phyloP scores from a whole-genome alignment of 2,329 filamentous ascomycete species.

The Aspergillus oerlinghausenensis region DNA sequence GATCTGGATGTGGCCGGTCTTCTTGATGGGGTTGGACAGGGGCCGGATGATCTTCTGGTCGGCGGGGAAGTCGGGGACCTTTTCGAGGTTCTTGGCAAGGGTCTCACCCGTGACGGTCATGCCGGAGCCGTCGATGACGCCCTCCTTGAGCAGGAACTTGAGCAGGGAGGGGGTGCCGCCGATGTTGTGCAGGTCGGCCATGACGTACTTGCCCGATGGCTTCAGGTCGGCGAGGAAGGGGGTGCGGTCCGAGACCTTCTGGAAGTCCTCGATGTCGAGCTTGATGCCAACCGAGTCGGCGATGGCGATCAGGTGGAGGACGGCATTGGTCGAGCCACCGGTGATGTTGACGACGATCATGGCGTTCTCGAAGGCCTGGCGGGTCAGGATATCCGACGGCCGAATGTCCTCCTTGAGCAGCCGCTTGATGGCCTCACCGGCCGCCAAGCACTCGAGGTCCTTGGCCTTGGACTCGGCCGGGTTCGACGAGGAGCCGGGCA shows the following conservation, averaged over 20 bases:
- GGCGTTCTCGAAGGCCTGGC: constrained; percentile 76
- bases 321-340: constrained; percentile 79
- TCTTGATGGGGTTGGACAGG: constrained; percentile 64
- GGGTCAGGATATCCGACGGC: constrained; percentile 72
- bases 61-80: constrained; percentile 58
- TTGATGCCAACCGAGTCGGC: constrained; percentile 77
- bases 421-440: constrained; percentile 70
- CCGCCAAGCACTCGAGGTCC: constrained; percentile 64
- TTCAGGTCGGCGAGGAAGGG: constrained; percentile 80
- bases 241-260: constrained; percentile 70
- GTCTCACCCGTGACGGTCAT: constrained; percentile 60
- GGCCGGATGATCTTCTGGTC: constrained; percentile 68
- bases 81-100: constrained; percentile 55
- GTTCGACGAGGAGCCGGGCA: constrained; percentile 77
- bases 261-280: constrained; percentile 82
- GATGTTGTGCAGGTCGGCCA: constrained; percentile 54
- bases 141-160: constrained; percentile 56
- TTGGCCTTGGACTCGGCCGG: constrained; percentile 71
- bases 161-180: constrained; percentile 56
- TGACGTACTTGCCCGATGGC: constrained; percentile 65
- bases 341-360: constrained; percentile 80
- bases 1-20: constrained; percentile 68
- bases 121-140: constrained; percentile 54
- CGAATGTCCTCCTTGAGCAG: constrained; percentile 72
- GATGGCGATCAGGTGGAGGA: constrained; percentile 79